Evolutionary conservation across 1,284 basidiomycete genomes (phyloP), one percentile per base, ranked within the genome.

Genomic region (Moesziomyces parantarcticus): DNA sequence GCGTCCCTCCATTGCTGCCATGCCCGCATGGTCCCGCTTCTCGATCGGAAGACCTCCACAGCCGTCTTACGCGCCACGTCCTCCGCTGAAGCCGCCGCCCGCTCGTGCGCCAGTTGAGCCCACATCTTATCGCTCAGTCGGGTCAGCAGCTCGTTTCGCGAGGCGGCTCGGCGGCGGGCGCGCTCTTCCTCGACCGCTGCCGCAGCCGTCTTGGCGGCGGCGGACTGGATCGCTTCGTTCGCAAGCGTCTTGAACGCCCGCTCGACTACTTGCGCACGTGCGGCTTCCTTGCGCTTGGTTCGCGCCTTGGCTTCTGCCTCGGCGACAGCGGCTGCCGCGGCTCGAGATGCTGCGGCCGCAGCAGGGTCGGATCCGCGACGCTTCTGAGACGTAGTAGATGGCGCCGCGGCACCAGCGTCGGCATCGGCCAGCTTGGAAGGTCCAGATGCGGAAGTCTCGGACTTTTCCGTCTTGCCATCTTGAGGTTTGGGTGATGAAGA

Each of bases 1-100:
- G 50, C 58, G 23, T 56, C 48, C 4, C 39, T 49, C 70, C 70
- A 73, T 1, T 55, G 39, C 42, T 45, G 41, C 57, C 57, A 58
- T 1, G 54, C 54, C 6, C 46, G 51, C 54, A 59, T 44, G 5
- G 54, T 48, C 16, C 40, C 45, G 25, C 51, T 58, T 23, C 64
- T 40, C 4, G 47, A 50, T 8, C 54, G 50, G 22, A 64, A 73
- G 18, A 58, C 50, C 0, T 64, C 50, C 3, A 60, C 64, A 32
- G 59, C 60, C 20, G 70, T 60, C 3, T 57, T 29, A 1, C 55
- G 57, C 18, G 53, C 55, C 18, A 29, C 26, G 48, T 54, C 23
- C 21, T 60, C 58, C 2, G 60, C 54, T 32, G 34, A 49, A 18
- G 51, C 47, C n/a, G 42, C 41, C 10, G 46, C 51, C 13, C 40